Evolutionary conservation across 257 asterid genomes (phyloP), one percentile per base, ranked within the genome.

Genomic region (Orobanche coerulescens): DNA sequence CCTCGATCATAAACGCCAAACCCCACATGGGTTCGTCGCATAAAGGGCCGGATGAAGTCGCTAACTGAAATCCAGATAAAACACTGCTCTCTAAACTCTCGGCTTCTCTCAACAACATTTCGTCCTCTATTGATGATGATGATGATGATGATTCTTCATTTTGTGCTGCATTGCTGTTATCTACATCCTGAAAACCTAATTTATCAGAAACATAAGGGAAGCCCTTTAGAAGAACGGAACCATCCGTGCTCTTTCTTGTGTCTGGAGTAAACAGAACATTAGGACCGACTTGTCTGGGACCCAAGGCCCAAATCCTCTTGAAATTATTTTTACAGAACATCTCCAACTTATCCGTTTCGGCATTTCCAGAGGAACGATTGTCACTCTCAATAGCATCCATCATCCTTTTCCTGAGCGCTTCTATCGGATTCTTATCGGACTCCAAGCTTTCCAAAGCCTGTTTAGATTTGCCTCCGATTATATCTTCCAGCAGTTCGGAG

Each of bases 1-100:
- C 93, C 75, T 91, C 94, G 2, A 91, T 47, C 10, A 71, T 47
- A 68, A 91, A 88, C 0, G 88, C 96, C 74, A 91, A 65, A 49
- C 98, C 98, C 98, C 98, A 91, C 92, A 85, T 76, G 0, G 98
- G 96, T 68, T 91, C 98, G 47, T 91, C 98, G 46, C 98, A 91
- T 69, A 91, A 75, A 24, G 98, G 96, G 61, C 98, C 98, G 33
- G 98, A 73, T 23, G 90, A 81, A 40, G 96, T 84, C 56, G 98
- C 98, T 56, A 88, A 55, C 72, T 91, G 98, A 79, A 91, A 91
- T 70, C 98, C 96, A 1, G 98, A 88, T 62, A 88, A 67, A 46
- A 91, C 84, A 42, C 90, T 82, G 86, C 84, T 88, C 73, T 83
- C 94, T 47, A 91, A 86, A 82, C 80, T 75, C 71, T 85, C 82